Base-by-base conservation (phyloP, 495 filamentous ascomycete species). In the Beverwykella pulmonaria region DNA sequence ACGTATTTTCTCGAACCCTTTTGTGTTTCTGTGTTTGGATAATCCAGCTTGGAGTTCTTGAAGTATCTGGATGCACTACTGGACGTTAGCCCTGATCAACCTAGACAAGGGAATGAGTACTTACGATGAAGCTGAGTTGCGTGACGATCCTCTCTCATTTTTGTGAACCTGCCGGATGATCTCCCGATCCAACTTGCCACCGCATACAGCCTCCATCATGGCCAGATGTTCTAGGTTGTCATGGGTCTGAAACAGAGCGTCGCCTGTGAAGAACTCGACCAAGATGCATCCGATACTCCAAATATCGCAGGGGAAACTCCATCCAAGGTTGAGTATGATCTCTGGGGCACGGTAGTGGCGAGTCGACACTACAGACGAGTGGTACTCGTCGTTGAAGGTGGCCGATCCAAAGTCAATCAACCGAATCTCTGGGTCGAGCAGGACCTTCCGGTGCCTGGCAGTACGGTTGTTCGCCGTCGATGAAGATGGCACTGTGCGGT, bases 251-350 rank as follows among this genome's bases (percentile, higher is more conserved):
- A 98, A 98, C 2, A 98, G 80, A 19, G 95, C 94, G 77, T 98
- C 95, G 2, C 95, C 94, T 1, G 95, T 98, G 75, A 92, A 98
- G 77, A 98, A 98, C 70, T 98, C 94, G n/a, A 98, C 95, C 46
- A 98, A 79, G 65, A 98, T 98, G 71, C 94, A 98, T 7, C 95
- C 95, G 54, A 98, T 97, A 80, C 93, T 98, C 95, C 94, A 98
- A 49, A 98, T 93, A 72, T 98, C 94, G 73, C 95, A 98, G 0
- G 94, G 93, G 75, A 90, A 97, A 63, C 92, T 97, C 95, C 94
- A 98, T 17, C 95, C 95, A 2, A 98, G 82, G 14, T 95, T 94
- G 34, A 98, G 82, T 54, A 98, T 98, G 72, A 98, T 98, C 74
- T 98, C 95, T 0, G 94, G 95, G 0, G 94, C 94, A 53, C 94